Conservation (phyloP, 768 basidiomycete genomes). For the Leccinum aurantiacum region DNA sequence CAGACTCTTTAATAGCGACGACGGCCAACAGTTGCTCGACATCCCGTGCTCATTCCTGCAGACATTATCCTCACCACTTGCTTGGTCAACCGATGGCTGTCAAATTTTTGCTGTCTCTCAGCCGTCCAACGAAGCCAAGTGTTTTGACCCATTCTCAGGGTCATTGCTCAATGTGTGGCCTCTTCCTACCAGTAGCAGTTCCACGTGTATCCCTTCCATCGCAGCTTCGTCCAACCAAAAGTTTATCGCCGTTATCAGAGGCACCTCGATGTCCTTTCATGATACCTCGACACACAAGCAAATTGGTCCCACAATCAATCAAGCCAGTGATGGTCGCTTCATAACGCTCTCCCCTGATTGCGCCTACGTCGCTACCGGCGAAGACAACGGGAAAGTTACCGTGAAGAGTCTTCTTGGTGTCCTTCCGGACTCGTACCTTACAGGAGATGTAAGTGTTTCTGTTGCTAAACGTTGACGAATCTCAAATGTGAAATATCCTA, state of each 20-base stretch:
- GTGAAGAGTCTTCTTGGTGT: too few species aligned
- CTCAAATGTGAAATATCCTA: too few species aligned
- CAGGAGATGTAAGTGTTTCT: too few species aligned
- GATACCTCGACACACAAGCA: too few species aligned
- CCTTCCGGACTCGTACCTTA: too few species aligned
- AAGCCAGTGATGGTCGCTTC: too few species aligned
- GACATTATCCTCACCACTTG: neutral
- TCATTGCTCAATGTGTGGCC: neutral
- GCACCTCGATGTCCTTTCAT: neutral
- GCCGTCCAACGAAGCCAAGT: neutral
- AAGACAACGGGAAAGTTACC: too few species aligned
- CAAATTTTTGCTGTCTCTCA: neutral
- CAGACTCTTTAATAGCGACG: neutral
- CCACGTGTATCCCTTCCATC: rapidly evolving
- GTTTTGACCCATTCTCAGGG: neutral
- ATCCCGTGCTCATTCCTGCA: neutral
- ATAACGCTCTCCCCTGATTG: too few species aligned
- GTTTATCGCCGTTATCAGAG: neutral
- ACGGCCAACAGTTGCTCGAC: neutral
- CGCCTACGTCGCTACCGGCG: too few species aligned
- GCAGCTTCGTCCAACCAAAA: neutral
- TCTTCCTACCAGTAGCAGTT: too few species aligned
- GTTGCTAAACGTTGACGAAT: too few species aligned
- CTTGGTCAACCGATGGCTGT: neutral
- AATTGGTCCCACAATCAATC: too few species aligned